Base-by-base conservation (phyloP, 2,329 filamentous ascomycete genomes). In the Penicillium frequentans region DNA sequence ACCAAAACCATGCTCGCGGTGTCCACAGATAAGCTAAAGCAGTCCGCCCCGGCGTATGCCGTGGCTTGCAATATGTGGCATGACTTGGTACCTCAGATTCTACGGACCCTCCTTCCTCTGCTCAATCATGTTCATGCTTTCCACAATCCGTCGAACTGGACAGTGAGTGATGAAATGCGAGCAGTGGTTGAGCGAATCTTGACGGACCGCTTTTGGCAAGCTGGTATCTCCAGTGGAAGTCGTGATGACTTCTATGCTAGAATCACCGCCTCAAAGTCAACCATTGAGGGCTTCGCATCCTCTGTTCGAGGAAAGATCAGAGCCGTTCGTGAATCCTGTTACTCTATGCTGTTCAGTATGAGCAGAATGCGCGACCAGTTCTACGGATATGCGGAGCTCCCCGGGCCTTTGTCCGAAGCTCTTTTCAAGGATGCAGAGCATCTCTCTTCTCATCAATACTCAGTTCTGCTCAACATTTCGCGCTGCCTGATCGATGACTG, bases 121-220 rank as follows among this genome's bases (percentile, higher is more conserved):
- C 80, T 97, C 26, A 91, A 90, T 69, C 89, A 96, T 72, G 93
- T 93, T 0, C 93, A 98, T 76, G 90, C 91, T 1, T 93, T 96
- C 60, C 92, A 96, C 70, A 93, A 96, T 66, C 85, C 90, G 1
- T 81, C 84, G 21, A 96, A 92, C 69, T 99, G 95, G 93, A 81
- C 83, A 10, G 84, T 96, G 16, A 88, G 92, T 1, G 73, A 80
- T 11, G 91, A 96, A 43, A 88, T 96, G 81, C 87, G 87, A 57
- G 78, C 83, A 5, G 86, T 96, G 52, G 90, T 98, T 39, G 84
- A 86, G 44, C 85, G 90, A 23, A 91, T 98, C 21, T 79, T 99
- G 23, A 96, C 92, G 14, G 95, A 99, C 74, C 85, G 95, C 24
- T 99, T 99, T 73, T 99, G 95, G 95, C 95, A 99, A 79, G 91